A percentile compares a stretch with the other conserved stretches of the same genome.
phyloP scores from a whole-genome alignment of 2,329 filamentous ascomycete genomes.

The Pseudocercospora crystallina region DNA sequence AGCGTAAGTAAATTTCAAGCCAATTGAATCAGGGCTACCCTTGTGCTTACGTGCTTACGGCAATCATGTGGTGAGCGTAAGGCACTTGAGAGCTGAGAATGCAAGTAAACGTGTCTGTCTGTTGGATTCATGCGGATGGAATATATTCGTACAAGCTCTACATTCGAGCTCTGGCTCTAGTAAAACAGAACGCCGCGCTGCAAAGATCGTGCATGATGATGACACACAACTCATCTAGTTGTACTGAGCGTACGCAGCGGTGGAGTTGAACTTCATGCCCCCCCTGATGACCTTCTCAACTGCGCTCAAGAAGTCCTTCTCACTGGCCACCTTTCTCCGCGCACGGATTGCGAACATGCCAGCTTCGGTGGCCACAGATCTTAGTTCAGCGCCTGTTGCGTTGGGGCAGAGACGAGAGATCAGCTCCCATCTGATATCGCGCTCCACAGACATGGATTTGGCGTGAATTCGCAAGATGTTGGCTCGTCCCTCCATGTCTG shows the following conservation, averaged over 20 bases:
- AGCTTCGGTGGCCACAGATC: slow-evolving; percentile 95
- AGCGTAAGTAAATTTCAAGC: not conserved
- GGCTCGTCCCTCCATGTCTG: slow-evolving; percentile 93
- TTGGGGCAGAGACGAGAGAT: slow-evolving; percentile 97
- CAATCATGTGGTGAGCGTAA: not conserved
- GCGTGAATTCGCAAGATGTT: slow-evolving; percentile 98
- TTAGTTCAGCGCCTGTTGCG: slow-evolving; percentile 90
- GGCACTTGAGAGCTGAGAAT: no score
- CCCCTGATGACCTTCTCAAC: slow-evolving; percentile 99
- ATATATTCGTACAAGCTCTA: slow-evolving; percentile 21
- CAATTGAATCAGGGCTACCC: not conserved
- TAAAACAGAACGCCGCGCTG: slow-evolving; percentile 21
- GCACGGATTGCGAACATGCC: slow-evolving; percentile 98
- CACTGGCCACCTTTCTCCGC: slow-evolving; percentile 92
- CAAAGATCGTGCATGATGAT: slow-evolving; percentile 7
- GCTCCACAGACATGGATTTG: slow-evolving; percentile 99
- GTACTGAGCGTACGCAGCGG: slow-evolving; percentile 97
- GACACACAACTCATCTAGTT: slow-evolving; percentile 61
- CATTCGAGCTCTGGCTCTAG: slow-evolving; percentile 13
- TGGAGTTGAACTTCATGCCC: slow-evolving; percentile 99
- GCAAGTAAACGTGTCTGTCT: not conserved
- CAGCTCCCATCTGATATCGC: slow-evolving; percentile 97
- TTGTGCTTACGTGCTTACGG: no score
- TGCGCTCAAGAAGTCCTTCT: slow-evolving; percentile 97
- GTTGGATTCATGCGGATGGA: not conserved